A percentile compares a stretch with the other conserved stretches of the same genome.
Conservation (phyloP, 768 basidiomycete genomes). For the Boletus vermiculosoides region DNA sequence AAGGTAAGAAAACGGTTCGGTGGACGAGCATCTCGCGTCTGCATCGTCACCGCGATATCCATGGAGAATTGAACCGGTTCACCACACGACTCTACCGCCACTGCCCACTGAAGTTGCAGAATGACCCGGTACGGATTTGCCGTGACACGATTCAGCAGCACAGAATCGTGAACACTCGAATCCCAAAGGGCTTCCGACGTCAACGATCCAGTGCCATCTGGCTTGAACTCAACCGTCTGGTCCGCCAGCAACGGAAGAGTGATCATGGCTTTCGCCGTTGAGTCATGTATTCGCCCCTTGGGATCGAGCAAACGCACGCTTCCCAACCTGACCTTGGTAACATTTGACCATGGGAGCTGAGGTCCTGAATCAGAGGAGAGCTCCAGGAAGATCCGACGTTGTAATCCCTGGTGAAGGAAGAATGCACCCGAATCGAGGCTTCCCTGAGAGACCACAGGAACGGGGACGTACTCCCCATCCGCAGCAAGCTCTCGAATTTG, state of each 20-base stretch:
- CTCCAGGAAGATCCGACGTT: constrained; percentile 74
- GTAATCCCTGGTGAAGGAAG: constrained; percentile 89
- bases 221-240: constrained; percentile 69
- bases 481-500: constrained; percentile 85
- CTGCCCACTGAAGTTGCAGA: constrained; percentile 71
- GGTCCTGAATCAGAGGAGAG: constrained; percentile 86
- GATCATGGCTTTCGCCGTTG: constrained; percentile 65
- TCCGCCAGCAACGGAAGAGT: constrained; percentile 74
- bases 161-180: constrained; percentile 85
- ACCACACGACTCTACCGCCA: constrained; percentile 79
- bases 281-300: constrained; percentile 79
- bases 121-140: constrained; percentile 74
- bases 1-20: constrained; percentile 76
- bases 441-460: constrained; percentile 76
- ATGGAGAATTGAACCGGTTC: constrained; percentile 87
- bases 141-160: constrained; percentile 84
- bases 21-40: constrained; percentile 79
- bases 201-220: constrained; percentile 79
- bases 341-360: constrained; percentile 83
- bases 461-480: constrained; percentile 79
- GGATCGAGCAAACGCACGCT: constrained; percentile 83
- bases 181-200: constrained; percentile 84
- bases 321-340: constrained; percentile 74
- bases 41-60: constrained; percentile 84
- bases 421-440: constrained; percentile 82